Percentiles rank a stretch among this genome's conserved stretches.
Evolutionary conservation across 345 rosid genomes (phyloP).

Genomic region (Lepidium sativum): DNA sequence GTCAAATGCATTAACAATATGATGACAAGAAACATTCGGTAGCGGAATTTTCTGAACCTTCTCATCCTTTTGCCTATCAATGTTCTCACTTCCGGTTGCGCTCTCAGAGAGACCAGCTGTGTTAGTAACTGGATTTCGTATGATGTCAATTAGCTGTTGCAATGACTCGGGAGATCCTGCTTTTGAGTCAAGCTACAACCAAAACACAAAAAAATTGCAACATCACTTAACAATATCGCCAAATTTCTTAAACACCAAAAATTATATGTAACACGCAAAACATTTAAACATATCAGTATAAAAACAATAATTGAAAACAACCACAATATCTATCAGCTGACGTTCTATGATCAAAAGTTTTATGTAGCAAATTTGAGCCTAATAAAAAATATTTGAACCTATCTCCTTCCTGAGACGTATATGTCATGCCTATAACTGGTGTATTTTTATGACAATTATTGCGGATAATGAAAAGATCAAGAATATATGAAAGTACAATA

Average conservation of each 20-base stretch:
- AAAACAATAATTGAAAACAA: background rate
- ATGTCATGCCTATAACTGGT: background rate
- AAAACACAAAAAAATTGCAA: background rate
- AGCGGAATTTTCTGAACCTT: conserved; percentile 39
- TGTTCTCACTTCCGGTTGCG: conserved; percentile 57
- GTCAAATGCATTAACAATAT: conserved; percentile 11
- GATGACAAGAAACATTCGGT: background rate
- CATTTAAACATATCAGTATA: background rate
- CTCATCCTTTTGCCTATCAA: conserved; percentile 60
- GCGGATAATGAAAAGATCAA: background rate
- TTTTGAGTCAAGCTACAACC: conserved; percentile 67
- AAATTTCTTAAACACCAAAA: background rate
- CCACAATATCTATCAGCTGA: background rate
- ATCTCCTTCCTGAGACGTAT: background rate
- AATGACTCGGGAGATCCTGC: conserved; percentile 75
- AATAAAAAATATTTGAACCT: background rate
- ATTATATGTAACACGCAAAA: background rate
- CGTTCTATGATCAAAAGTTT: background rate
- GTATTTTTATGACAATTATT: background rate
- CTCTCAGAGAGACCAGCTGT: conserved; percentile 33
- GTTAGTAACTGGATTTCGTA: conserved; percentile 58
- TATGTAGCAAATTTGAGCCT: background rate
- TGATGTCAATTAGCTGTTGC: conserved; percentile 74
- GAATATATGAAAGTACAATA: too few species aligned
- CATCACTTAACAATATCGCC: background rate